phyloP scores from a whole-genome alignment of 768 basidiomycete genomes.

The Phanerochaete sordida region DNA sequence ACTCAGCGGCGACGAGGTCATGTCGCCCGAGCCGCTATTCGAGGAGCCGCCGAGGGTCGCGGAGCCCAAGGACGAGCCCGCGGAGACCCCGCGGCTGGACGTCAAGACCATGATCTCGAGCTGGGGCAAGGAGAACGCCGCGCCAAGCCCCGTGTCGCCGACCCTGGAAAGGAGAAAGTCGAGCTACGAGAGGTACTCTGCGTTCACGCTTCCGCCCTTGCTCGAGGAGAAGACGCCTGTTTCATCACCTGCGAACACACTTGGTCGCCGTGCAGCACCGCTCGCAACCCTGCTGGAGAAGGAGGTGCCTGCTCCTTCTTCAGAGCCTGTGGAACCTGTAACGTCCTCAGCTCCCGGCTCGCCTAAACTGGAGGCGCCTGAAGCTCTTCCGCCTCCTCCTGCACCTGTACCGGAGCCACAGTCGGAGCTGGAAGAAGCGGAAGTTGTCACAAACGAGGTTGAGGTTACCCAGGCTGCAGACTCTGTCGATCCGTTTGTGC shows the following conservation, averaged over 20 bases:
- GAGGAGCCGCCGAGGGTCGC: background rate
- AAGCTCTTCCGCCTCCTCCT: background rate
- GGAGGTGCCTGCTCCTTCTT: background rate
- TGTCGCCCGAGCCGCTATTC: background rate
- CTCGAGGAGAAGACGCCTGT: slow-evolving; percentile 64
- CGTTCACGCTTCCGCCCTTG: slow-evolving; percentile 58
- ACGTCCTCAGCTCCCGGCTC: background rate
- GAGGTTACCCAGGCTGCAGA: background rate
- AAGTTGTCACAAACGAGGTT: background rate
- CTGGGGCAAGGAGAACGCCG: slow-evolving; percentile 10
- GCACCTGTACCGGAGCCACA: background rate
- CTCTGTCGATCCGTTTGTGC: background rate
- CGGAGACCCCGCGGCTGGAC: slow-evolving; percentile 10
- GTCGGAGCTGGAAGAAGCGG: background rate
- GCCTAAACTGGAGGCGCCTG: background rate
- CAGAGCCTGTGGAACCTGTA: background rate
- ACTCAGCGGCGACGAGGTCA: background rate
- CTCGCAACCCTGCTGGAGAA: background rate
- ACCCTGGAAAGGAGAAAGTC: slow-evolving; percentile 57
- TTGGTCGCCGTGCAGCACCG: slow-evolving; percentile 31
- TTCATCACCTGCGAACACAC: slow-evolving; percentile 50
- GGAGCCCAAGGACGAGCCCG: background rate
- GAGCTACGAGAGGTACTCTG: slow-evolving; percentile 65
- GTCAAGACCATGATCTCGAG: slow-evolving; percentile 18
- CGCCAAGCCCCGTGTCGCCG: background rate